Conservation (phyloP, 1,139 yeast genomes). For the Debaryomyces udenii region DNA sequence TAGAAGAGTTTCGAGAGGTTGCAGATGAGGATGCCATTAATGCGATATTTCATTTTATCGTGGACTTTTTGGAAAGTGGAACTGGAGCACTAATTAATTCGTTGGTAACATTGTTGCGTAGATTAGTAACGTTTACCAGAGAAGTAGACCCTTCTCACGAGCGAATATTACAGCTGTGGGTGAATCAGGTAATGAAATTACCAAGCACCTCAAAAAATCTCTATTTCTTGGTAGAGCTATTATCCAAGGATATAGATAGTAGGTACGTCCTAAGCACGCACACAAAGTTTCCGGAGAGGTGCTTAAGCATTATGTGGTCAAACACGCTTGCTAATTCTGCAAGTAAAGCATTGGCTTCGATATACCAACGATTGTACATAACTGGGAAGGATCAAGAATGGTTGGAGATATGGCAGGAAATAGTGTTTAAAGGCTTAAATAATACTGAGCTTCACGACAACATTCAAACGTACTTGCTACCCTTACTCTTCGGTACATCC, state of each 20-base stretch:
- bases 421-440: slow-evolving; percentile 38
- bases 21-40: slow-evolving; percentile 2
- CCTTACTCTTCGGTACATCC: slow-evolving; percentile 58
- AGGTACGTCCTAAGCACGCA: slow-evolving; percentile 40
- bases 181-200: slow-evolving; percentile 39
- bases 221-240: slow-evolving; percentile 59
- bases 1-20: background rate
- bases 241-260: slow-evolving; percentile 50
- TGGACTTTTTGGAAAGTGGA: slow-evolving; percentile 72
- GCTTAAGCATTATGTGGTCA: slow-evolving; percentile 54
- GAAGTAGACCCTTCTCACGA: slow-evolving; percentile 11
- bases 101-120: slow-evolving; percentile 50
- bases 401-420: slow-evolving; percentile 55
- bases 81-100: slow-evolving; percentile 74
- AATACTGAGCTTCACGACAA: slow-evolving; percentile 42
- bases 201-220: slow-evolving; percentile 59
- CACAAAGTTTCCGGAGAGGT: slow-evolving; percentile 47
- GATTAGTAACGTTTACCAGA: slow-evolving; percentile 19
- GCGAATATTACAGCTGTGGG: slow-evolving; percentile 45
- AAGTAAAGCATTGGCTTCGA: slow-evolving; percentile 59
- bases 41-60: slow-evolving; percentile 50
- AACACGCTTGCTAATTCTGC: slow-evolving; percentile 69
- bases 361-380: slow-evolving; percentile 35
- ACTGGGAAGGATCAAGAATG: slow-evolving; percentile 38
- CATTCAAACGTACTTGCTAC: slow-evolving; percentile 62